Evolutionary conservation across 2,329 filamentous ascomycete genomes (phyloP), one percentile per base, ranked within the genome.

Genomic region (Aspergillus fumigatiaffinis): DNA sequence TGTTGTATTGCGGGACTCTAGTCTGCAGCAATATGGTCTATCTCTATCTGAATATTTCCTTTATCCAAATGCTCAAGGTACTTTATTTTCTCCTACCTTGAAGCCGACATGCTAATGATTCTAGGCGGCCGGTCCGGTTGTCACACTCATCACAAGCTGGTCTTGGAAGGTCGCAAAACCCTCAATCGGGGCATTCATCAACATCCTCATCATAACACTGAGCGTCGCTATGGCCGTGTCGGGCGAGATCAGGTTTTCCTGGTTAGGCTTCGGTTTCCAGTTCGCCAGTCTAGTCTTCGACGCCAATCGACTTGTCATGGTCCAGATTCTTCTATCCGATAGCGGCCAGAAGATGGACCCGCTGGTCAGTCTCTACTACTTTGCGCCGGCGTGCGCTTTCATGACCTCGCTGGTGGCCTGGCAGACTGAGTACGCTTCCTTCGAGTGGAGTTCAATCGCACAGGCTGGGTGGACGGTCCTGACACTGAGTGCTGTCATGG

Each of bases 51-150:
- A 93, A 89, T 62, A 92, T 97, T 54, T 89, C 92, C 59, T 97
- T 97, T 76, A 97, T 97, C 69, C 93, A 97, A 81, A 97, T 97
- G 93, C 87, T 97, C 75, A 97, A 97, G 89, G 88, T 91, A 48
- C 10, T 1, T 21, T 3, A 8, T 7, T 67, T 77, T 77, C 80
- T 56, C 17, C 25, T n/a, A 6, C 4, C 4, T 5, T 23, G 8
- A 50, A 8, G 52, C 3, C 51, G 17, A n/a, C 21, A 6, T 5
- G 17, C 28, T 28, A 12, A 47, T 6, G 10, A 38, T 52, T 52
- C 21, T 50, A 92, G 89, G 93, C 93, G 63, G 95, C 91, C 46
- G 96, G 90, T n/a, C 92, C 93, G 14, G 92, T 97, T 55, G 90
- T 91, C 49, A 92, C 96, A 51, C 86, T 97, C 44, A 77, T 97